phyloP scores from a whole-genome alignment of 2,329 filamentous ascomycete species.

The Neurospora sp. region DNA sequence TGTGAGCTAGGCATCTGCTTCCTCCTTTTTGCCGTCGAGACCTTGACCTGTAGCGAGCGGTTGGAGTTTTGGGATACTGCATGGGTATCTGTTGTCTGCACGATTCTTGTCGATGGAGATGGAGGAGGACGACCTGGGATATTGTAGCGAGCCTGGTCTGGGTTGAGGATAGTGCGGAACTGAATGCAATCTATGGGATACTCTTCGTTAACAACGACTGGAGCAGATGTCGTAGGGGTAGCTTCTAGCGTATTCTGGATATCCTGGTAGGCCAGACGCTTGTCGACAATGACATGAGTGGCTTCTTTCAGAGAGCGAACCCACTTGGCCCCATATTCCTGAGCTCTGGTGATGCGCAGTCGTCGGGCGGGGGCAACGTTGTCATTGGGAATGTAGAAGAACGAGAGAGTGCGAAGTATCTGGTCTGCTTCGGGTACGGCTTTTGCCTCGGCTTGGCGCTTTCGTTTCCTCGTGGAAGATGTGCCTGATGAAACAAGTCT shows the following conservation, averaged over 20 bases:
- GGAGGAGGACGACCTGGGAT: conserved; percentile 39
- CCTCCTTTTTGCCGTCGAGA: conserved; percentile 27
- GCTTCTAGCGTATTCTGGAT: conserved; percentile 34
- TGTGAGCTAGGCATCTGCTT: conserved; percentile 29
- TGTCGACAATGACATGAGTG: conserved; percentile 76
- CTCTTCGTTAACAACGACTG: conserved; percentile 53
- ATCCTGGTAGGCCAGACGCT: conserved; percentile 51
- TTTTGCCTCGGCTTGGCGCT: conserved; percentile 31
- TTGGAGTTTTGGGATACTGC: conserved; percentile 14
- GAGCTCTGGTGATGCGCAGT: conserved; percentile 63
- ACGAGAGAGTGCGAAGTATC: conserved; percentile 51
- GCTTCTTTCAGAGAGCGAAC: conserved; percentile 47
- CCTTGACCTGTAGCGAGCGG: conserved; percentile 40
- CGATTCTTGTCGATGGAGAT: not conserved
- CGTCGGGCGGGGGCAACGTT: conserved; percentile 59
- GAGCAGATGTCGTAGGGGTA: conserved; percentile 14
- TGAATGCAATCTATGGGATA: conserved; percentile 62
- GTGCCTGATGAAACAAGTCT: conserved; percentile 7
- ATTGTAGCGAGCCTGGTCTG: conserved; percentile 47
- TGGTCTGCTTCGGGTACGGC: conserved; percentile 41
- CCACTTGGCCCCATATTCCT: conserved; percentile 68
- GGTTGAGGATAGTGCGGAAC: conserved; percentile 48
- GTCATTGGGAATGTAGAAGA: conserved; percentile 76
- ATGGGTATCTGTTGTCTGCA: conserved; percentile 7
- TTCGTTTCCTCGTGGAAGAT: conserved; percentile 33